These are phyloP conservation scores for Hanseniaspora valbyensis DNA, from an alignment of 805 yeast species.

Conservation along the genomic window DNA sequence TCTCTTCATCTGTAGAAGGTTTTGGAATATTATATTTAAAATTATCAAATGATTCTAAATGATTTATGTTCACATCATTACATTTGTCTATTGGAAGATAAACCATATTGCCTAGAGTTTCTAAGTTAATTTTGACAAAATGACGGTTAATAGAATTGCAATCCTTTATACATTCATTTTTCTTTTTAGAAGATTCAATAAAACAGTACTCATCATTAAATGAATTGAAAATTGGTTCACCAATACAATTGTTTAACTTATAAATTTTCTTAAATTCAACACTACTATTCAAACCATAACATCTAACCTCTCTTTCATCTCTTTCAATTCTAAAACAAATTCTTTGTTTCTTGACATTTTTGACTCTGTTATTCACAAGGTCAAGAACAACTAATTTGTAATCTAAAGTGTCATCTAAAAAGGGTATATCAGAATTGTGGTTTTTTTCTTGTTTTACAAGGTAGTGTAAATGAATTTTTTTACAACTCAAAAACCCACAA, in stretches of 20 bases:
- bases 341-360: slow-evolving; percentile 62
- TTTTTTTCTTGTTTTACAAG: slow-evolving; percentile 41
- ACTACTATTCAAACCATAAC: slow-evolving; percentile 71
- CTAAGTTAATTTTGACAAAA: slow-evolving; percentile 2
- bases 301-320: slow-evolving; percentile 83
- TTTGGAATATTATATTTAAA: slow-evolving; percentile 13
- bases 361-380: slow-evolving; percentile 46
- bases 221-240: slow-evolving; percentile 1
- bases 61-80: background rate
- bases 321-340: slow-evolving; percentile 84
- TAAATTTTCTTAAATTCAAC: slow-evolving; percentile 54
- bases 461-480: slow-evolving; percentile 62
- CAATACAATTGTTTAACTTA: slow-evolving; percentile 19
- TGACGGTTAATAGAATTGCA: background rate
- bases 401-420: slow-evolving; percentile 12
- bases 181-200: background rate
- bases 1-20: slow-evolving; percentile 11
- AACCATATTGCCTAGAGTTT: background rate
- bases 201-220: slow-evolving; percentile 4
- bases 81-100: background rate
- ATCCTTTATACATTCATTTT: background rate
- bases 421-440: too few relatives aligned
- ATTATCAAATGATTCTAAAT: background rate
- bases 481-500: slow-evolving; percentile 79
- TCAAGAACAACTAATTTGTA: slow-evolving; percentile 47